Conservation (phyloP, 1,284 basidiomycete genomes). For the Cutaneotrichosporon cutaneum region DNA sequence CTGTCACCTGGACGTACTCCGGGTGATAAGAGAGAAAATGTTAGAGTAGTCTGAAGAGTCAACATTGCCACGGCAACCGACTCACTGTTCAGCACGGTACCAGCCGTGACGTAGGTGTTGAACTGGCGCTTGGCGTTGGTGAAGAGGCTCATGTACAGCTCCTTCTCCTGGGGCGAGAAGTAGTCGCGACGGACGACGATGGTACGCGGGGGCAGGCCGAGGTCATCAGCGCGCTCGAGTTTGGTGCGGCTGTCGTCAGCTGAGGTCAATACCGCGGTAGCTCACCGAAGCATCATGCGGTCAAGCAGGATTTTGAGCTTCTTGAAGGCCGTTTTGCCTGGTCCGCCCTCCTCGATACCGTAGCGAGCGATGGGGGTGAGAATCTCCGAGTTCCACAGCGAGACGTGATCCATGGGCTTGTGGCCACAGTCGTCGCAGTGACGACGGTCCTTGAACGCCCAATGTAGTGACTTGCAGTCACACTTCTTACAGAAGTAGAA, state of each 20-base stretch:
- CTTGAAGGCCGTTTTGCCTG: slow-evolving; percentile 79
- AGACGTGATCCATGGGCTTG: slow-evolving; percentile 88
- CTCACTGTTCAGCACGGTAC: slow-evolving; percentile 88
- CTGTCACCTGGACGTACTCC: slow-evolving; percentile 42
- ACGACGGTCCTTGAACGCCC: slow-evolving; percentile 73
- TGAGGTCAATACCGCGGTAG: not conserved
- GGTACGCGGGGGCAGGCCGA: slow-evolving; percentile 92
- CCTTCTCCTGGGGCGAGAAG: slow-evolving; percentile 96
- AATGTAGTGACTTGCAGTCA: slow-evolving; percentile 59
- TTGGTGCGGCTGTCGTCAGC: slow-evolving; percentile 52
- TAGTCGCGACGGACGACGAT: slow-evolving; percentile 86
- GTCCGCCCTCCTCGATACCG: slow-evolving; percentile 61
- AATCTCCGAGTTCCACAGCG: slow-evolving; percentile 60
- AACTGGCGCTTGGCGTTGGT: slow-evolving; percentile 91
- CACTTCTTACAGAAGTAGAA: slow-evolving; percentile 83
- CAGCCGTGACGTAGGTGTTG: slow-evolving; percentile 81
- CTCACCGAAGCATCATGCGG: slow-evolving; percentile 85
- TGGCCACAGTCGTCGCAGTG: slow-evolving; percentile 89
- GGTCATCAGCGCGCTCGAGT: slow-evolving; percentile 93
- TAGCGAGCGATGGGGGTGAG: slow-evolving; percentile 87
- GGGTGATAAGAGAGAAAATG: slow-evolving; percentile 67
- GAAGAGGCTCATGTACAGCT: slow-evolving; percentile 89
- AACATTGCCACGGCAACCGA: slow-evolving; percentile 17
- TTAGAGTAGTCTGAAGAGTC: slow-evolving; percentile 77
- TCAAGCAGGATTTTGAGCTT: slow-evolving; percentile 86